Conservation (phyloP, 1,284 basidiomycete genomes). For the Ganoderma lucidum region DNA sequence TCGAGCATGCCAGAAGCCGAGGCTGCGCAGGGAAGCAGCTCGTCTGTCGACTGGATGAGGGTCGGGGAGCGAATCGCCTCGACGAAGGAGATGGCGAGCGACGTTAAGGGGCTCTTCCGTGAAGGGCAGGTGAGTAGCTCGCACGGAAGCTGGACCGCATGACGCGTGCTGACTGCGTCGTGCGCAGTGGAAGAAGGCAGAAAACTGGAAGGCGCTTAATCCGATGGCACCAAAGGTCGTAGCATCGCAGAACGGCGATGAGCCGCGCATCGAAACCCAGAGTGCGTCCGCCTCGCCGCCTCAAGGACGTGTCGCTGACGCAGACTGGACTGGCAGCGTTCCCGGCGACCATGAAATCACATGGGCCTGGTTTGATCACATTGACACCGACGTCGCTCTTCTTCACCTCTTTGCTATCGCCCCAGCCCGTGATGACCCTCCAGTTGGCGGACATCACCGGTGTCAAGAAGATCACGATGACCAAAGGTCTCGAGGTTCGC, state of each 20-base stretch:
- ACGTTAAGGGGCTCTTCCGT: slow-evolving; percentile 51
- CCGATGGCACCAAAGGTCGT: slow-evolving; percentile 33
- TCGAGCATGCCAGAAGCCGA: slow-evolving; percentile 2
- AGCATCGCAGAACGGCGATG: slow-evolving; percentile 21
- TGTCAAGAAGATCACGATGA: slow-evolving; percentile 63
- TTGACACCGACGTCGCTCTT: slow-evolving; percentile 55
- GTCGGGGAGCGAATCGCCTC: slow-evolving; percentile 56
- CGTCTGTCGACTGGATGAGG: slow-evolving; percentile 59
- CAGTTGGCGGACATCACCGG: slow-evolving; percentile 55
- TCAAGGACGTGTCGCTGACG: slow-evolving; percentile 14
- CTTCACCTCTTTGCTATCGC: slow-evolving; percentile 63
- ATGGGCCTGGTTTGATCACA: slow-evolving; percentile 63
- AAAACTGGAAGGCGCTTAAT: slow-evolving; percentile 36
- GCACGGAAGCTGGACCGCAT: background rate
- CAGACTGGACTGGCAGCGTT: slow-evolving; percentile 53
- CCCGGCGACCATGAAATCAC: slow-evolving; percentile 58
- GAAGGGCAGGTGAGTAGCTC: slow-evolving; percentile 45
- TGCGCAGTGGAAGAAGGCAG: slow-evolving; percentile 38
- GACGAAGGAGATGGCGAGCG: slow-evolving; percentile 53
- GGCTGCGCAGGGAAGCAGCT: slow-evolving; percentile 15
- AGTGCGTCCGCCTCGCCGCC: slow-evolving; percentile 44
- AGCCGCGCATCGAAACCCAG: slow-evolving; percentile 44
- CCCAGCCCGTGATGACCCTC: slow-evolving; percentile 54
- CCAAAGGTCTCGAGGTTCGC: slow-evolving; percentile 60
- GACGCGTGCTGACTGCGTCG: slow-evolving; percentile 1